Base-by-base conservation (phyloP, 371 early-diverging fungal species). In the Gilbertella persicaria region DNA sequence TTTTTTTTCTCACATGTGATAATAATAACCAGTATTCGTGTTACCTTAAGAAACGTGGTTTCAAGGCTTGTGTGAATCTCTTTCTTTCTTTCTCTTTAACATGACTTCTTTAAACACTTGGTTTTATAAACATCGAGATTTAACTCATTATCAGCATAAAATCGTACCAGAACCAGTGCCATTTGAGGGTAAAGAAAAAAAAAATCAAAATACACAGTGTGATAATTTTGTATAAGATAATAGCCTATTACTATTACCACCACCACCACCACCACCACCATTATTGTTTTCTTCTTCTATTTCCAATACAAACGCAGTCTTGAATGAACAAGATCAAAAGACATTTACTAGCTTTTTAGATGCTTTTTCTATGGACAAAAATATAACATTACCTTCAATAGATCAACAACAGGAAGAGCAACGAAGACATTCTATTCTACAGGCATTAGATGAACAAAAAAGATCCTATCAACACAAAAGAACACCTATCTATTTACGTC, bases 321-420 rank as follows among this genome's bases (percentile, higher is more conserved):
- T 78, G 21, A 63, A 74, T 40, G 79, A 78, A 55, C 63, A 70
- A 46, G 79, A 78, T 39, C 75, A 75, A 46, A 63, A 55, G 19
- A 54, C 64, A 1, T 75, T 78, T 48, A 66, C 71, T n/a, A 60
- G 60, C 14, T 78, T 78, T 36, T 41, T 78, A 33, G 79, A 78
- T 55, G 55, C 70, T 2, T 67, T 78, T 45, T 69, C 67, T 41
- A 51, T 69, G 52, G 78, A 78, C 23, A 61, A 58, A 29, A 69
- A 76, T 37, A 38, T 16, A 24, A 52, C 21, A 17, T 43, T 37
- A 20, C 29, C 42, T 26, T 21, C 43, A 43, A 42, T 23, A 14
- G 7, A 38, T 20, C 3, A 52, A 26, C 19, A 35, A 52, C 28
- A 51, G 20, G 71, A 67, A 37, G 67, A 66, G 44, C 53, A 29